Conservation (phyloP, 306 rosid species). For the Corylus heterophylla region DNA sequence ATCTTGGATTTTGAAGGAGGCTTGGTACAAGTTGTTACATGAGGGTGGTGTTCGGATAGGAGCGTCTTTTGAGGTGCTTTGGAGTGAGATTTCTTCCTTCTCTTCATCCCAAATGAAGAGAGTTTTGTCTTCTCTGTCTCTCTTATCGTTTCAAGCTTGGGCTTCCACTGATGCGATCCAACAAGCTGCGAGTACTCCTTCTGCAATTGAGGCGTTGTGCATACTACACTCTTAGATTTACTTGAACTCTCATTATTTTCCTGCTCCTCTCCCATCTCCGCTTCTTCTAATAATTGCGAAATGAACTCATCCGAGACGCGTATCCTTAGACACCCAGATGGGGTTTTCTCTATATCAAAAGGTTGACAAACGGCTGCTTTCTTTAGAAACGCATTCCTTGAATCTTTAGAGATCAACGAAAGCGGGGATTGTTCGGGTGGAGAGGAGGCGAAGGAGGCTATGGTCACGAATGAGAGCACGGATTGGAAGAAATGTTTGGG, state of each 20-base stretch:
- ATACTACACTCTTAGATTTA: constrained; percentile 14
- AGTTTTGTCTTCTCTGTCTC: constrained; percentile 32
- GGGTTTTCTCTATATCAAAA: constrained; percentile 34
- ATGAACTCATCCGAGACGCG: constrained; percentile 50
- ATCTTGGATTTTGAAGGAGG: constrained; percentile 7
- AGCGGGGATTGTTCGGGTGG: neutral
- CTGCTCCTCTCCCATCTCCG: neutral
- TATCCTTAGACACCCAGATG: constrained; percentile 35
- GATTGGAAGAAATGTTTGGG: constrained; percentile 42
- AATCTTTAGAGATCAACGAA: neutral
- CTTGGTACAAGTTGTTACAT: constrained; percentile 9
- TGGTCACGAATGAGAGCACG: constrained; percentile 41
- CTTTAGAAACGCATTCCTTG: constrained; percentile 23
- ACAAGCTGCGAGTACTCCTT: constrained; percentile 43
- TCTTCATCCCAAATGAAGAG: constrained; percentile 34
- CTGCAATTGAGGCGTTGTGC: constrained; percentile 39
- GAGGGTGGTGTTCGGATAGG: neutral
- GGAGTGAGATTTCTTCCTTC: constrained; percentile 21
- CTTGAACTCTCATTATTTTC: neutral
- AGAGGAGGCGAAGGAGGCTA: constrained; percentile 36
- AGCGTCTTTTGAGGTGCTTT: constrained; percentile 6
- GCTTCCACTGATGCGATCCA: constrained; percentile 38
- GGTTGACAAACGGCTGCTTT: constrained; percentile 33
- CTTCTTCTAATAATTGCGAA: constrained; percentile 31
- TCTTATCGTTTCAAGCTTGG: constrained; percentile 38